Percentiles rank a stretch among this genome's conserved stretches.
phyloP scores from a whole-genome alignment of 306 rosid genomes.

The Crataegus laevigata region DNA sequence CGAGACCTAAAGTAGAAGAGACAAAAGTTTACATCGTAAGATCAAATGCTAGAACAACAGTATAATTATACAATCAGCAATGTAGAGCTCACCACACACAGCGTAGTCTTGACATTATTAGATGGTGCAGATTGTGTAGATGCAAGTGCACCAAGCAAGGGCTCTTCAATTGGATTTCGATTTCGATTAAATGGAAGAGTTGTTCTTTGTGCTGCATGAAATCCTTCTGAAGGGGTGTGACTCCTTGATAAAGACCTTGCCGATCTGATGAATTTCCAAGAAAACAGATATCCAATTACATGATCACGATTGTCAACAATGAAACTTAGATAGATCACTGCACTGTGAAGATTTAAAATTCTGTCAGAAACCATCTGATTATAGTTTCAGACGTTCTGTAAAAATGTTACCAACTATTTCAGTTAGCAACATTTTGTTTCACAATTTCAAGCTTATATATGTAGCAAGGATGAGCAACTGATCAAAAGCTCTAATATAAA shows the following conservation, averaged over 20 bases:
- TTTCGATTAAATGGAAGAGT: constrained; percentile 16
- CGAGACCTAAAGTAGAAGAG: constrained; percentile 43
- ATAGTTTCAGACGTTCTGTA: neutral
- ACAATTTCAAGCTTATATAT: neutral
- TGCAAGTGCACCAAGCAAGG: constrained; percentile 45
- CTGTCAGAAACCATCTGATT: neutral
- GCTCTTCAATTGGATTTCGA: constrained; percentile 37
- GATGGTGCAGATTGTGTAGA: constrained; percentile 37
- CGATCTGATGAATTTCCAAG: constrained; percentile 44
- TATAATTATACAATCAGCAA: neutral
- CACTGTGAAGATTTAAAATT: neutral
- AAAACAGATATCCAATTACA: neutral
- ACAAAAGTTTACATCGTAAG: neutral
- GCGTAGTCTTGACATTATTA: constrained; percentile 42
- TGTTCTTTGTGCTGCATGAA: constrained; percentile 47
- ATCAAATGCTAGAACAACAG: neutral
- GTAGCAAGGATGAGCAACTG: neutral
- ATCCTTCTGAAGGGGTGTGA: constrained; percentile 61
- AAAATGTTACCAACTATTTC: neutral
- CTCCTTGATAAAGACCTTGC: constrained; percentile 73
- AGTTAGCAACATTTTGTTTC: neutral
- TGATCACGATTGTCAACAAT: neutral
- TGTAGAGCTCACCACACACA: constrained; percentile 53
- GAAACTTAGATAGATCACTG: neutral
- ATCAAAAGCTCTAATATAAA: neutral